Percentiles rank a stretch among this genome's conserved stretches.
phyloP scores from a whole-genome alignment of 192 early-diverging fungal species.

The Umbelopsis vinacea region DNA sequence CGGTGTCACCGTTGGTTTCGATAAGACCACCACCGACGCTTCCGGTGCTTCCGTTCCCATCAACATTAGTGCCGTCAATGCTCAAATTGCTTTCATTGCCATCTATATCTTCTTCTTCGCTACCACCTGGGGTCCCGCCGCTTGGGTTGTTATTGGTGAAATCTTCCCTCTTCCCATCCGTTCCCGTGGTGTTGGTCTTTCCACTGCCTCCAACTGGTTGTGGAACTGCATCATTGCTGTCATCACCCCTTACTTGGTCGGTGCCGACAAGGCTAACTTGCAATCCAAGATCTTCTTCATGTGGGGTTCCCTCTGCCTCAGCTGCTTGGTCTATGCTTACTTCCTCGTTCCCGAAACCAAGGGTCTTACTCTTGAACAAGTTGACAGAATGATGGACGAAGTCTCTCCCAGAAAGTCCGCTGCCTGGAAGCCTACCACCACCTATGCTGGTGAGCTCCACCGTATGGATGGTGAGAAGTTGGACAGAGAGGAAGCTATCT shows the following conservation, averaged over 20 bases:
- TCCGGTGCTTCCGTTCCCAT: constrained; percentile 29
- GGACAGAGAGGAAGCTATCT: too few relatives aligned
- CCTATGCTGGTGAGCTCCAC: constrained; percentile 24
- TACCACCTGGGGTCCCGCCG: constrained; percentile 86
- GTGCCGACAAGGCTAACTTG: constrained; percentile 42
- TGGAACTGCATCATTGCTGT: constrained; percentile 77
- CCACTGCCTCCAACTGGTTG: constrained; percentile 86
- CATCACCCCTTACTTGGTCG: constrained; percentile 69
- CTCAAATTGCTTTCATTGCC: constrained; percentile 72
- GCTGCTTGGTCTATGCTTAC: constrained; percentile 52
- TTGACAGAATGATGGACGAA: constrained; percentile 62
- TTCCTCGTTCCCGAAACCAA: constrained; percentile 53
- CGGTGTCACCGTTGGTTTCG: constrained; percentile 48
- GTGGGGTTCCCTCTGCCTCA: constrained; percentile 54
- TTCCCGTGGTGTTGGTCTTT: constrained; percentile 77
- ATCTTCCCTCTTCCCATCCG: constrained; percentile 88
- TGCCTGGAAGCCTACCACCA: constrained; percentile 46
- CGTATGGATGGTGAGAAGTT: too few relatives aligned
- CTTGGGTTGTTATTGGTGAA: constrained; percentile 89
- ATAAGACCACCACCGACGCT: constrained; percentile 25
- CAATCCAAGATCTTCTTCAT: constrained; percentile 61
- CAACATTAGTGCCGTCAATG: constrained; percentile 49
- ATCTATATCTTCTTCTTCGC: constrained; percentile 81
- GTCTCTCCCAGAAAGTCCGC: constrained; percentile 46
- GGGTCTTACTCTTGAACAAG: constrained; percentile 66